These are phyloP conservation scores for Dittrichia graveolens DNA, from an alignment of 129 eudicot genomes.

Conservation along the genomic window DNA sequence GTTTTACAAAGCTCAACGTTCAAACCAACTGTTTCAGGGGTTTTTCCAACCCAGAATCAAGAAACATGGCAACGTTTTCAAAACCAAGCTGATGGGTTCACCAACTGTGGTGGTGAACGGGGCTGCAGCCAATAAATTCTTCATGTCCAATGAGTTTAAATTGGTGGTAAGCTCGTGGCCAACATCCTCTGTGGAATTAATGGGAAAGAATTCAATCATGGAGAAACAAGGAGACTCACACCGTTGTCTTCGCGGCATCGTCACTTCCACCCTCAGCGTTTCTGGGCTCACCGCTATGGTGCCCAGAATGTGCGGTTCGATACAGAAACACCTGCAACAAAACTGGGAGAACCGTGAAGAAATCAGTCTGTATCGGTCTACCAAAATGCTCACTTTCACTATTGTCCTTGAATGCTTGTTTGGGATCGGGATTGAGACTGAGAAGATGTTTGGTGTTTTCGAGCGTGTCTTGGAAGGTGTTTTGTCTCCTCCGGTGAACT, in stretches of 20 bases:
- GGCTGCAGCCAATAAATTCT: constrained; percentile 68
- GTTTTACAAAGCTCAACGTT: constrained; percentile 63
- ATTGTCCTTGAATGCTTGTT: constrained; percentile 75
- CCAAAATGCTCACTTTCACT: constrained; percentile 64
- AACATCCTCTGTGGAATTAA: constrained; percentile 70
- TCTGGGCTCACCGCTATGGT: constrained; percentile 56
- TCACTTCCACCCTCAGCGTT: constrained; percentile 52
- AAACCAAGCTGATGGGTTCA: constrained; percentile 79
- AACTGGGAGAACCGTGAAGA: constrained; percentile 46
- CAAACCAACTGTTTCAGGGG: constrained; percentile 54
- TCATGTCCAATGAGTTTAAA: constrained; percentile 82
- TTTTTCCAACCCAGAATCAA: constrained; percentile 58
- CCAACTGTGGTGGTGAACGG: constrained; percentile 80
- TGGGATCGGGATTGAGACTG: constrained; percentile 60
- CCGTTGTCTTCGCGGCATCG: constrained; percentile 57
- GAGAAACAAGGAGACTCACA: constrained; percentile 81
- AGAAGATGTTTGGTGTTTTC: constrained; percentile 47
- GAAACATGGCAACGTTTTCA: constrained; percentile 61
- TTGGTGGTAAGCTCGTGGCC: constrained; percentile 89
- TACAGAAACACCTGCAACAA: constrained; percentile 49
- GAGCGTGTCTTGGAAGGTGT: constrained; percentile 78
- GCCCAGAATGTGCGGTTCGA: constrained; percentile 61
- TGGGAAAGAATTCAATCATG: constrained; percentile 80
- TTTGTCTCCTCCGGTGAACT: constrained; percentile 49
- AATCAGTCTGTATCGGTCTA: constrained; percentile 48